phyloP scores from a whole-genome alignment of 768 basidiomycete genomes.

The Mycena epipterygia region DNA sequence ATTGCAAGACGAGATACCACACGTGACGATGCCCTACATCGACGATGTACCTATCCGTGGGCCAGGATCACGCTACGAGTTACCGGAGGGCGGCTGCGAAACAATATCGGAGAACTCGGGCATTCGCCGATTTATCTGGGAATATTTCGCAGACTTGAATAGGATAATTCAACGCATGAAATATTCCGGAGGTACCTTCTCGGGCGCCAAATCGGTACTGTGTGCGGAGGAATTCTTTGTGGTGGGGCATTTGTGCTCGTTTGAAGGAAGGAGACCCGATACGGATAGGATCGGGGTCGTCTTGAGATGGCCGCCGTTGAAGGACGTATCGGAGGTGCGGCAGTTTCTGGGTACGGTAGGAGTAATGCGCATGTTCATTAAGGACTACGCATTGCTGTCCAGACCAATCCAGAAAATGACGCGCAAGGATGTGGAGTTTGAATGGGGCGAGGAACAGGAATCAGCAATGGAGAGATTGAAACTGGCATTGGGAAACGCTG shows the following conservation, averaged over 20 bases:
- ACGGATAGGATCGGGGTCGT: conserved; percentile 42
- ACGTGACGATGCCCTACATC: conserved; percentile 42
- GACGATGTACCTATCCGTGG: conserved; percentile 48
- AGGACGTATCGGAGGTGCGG: conserved; percentile 31
- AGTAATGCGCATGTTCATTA: conserved; percentile 32
- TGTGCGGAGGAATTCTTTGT: conserved; percentile 50
- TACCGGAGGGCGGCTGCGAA: conserved; percentile 36
- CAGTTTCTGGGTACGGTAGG: conserved; percentile 49
- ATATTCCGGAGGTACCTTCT: conserved; percentile 39
- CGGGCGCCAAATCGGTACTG: conserved; percentile 43
- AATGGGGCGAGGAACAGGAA: conserved; percentile 46
- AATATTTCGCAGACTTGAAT: conserved; percentile 30
- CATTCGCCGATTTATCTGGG: conserved; percentile 34
- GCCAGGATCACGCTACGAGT: conserved; percentile 36
- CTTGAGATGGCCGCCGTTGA: conserved; percentile 33
- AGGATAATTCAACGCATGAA: conserved; percentile 17
- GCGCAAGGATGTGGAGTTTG: conserved; percentile 34
- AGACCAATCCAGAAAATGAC: conserved; percentile 31
- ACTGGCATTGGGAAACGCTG: conserved; percentile 10
- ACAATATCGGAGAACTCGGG: conserved; percentile 38
- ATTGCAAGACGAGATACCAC: conserved; percentile 44
- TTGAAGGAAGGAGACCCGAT: conserved; percentile 48
- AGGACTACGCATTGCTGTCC: conserved; percentile 34
- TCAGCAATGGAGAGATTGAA: conserved; percentile 40
- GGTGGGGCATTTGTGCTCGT: conserved; percentile 52